Conservation (phyloP, 2,329 filamentous ascomycete species). For the Tolypocladium tropicale region DNA sequence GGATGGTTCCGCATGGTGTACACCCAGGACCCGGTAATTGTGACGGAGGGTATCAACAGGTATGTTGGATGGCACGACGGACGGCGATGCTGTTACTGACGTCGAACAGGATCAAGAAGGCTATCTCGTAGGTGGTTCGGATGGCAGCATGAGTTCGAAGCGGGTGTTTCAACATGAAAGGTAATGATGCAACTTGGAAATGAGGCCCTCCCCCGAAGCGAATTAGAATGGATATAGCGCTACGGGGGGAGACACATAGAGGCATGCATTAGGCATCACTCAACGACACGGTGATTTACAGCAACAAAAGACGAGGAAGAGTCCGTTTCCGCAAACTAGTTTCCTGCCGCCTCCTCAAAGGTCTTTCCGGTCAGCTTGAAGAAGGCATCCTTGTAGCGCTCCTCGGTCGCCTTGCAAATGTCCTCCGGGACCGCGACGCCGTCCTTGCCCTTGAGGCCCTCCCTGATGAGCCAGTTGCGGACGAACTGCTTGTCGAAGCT, state of each 20-base stretch:
- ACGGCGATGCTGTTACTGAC: neutral
- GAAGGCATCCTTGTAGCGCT: constrained; percentile 13
- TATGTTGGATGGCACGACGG: constrained; percentile 6
- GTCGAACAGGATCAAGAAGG: constrained; percentile 1
- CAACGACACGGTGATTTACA: neutral
- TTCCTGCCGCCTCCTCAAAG: constrained; percentile 20
- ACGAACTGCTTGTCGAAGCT: constrained; percentile 86
- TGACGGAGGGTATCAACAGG: constrained; percentile 27
- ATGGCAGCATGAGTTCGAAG: neutral
- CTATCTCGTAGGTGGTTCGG: constrained; percentile 1
- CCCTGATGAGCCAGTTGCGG: constrained; percentile 67
- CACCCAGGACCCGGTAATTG: constrained; percentile 22
- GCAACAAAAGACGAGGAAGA: neutral
- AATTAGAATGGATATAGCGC: neutral
- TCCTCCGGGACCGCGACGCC: constrained; percentile 52
- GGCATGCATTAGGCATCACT: neutral
- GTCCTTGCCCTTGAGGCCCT: constrained; percentile 49
- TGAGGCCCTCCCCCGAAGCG: neutral
- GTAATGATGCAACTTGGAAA: neutral
- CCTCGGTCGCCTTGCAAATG: constrained; percentile 7
- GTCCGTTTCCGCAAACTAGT: neutral
- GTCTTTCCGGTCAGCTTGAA: constrained; percentile 49
- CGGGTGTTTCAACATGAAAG: neutral
- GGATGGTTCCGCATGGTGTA: constrained; percentile 48
- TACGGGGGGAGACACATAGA: neutral